phyloP scores from a whole-genome alignment of 164 flowering plant genomes.

The Platanus orientalis region DNA sequence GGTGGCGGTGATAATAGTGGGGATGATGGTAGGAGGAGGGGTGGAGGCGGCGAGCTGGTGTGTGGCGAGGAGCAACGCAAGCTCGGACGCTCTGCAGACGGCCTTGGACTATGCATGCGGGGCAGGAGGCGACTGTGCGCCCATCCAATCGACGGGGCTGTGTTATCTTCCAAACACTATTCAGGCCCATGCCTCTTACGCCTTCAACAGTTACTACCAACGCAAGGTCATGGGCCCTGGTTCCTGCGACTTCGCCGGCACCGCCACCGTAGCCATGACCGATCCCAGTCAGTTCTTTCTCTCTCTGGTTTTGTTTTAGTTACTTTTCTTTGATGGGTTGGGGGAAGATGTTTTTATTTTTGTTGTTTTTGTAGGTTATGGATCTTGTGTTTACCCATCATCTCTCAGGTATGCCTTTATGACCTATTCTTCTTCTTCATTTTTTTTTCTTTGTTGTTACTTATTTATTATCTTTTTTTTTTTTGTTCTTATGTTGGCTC shows the following conservation, averaged over 20 bases:
- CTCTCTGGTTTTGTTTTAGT: background rate
- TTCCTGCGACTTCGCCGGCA: conserved; percentile 65
- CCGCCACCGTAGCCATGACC: conserved; percentile 56
- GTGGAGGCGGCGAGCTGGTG: conserved; percentile 43
- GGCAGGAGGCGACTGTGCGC: conserved; percentile 69
- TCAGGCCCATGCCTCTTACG: conserved; percentile 83
- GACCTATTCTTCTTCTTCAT: no score
- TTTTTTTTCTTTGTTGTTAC: no score
- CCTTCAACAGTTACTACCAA: conserved; percentile 75
- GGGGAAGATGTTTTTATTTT: background rate
- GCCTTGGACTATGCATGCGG: conserved; percentile 76
- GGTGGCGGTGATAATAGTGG: background rate
- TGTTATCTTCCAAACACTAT: conserved; percentile 77
- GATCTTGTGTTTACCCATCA: conserved; percentile 80
- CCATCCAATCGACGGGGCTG: conserved; percentile 48
- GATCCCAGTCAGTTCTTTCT: conserved; percentile 60
- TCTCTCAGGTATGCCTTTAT: conserved; percentile 53
- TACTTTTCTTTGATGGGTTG: conserved; percentile 5
- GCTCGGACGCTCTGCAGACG: conserved; percentile 42
- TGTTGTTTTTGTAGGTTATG: conserved; percentile 51
- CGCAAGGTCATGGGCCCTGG: conserved; percentile 52
- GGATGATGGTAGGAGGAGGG: background rate
- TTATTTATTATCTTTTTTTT: no score
- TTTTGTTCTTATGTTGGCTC: no score
- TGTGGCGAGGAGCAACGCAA: conserved; percentile 62